Base-by-base conservation (phyloP, 805 yeast species). In the Myxozyma geophila region DNA sequence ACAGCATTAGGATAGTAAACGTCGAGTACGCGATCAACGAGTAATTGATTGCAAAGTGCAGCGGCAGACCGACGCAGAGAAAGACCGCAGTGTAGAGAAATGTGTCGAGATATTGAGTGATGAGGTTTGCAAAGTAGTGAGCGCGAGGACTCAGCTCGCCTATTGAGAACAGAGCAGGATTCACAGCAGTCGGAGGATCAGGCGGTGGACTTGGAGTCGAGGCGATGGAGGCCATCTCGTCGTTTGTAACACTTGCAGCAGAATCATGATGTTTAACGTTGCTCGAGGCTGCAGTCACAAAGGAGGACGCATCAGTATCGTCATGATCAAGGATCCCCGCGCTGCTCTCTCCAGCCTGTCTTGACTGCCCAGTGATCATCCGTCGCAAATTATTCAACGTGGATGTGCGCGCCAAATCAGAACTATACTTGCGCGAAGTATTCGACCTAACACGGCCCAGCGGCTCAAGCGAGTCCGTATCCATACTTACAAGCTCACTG, bases 21-120 rank as follows among this genome's bases (percentile, higher is more conserved):
- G 86, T 81, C 57, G 88, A 74, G 59, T 89, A 92, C 62, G 86
- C 82, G 9, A 87, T 85, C 73, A 88, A 76, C 63, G 84, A 82
- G 56, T 85, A 82, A 63, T 83, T 83, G 17, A 84, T 73, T 15
- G 82, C 75, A 71, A 82, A 87, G 74, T 87, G 88, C 36, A 87
- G 77, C 1, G 89, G 87, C 10, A 87, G 63, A 0, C 92, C 87
- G 2, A 77, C 79, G 7, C 86, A 70, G 62, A 86, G 82, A 10
- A 88, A 62, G 0, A 78, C 48, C 0, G 71, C 19, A 15, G 47
- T 46, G 53, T 70, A 70, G 13, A 67, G 44, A 33, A 65, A 41
- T 12, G 64, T 63, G 48, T 70, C 69, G 5, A 66, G 57, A 44
- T 70, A 59, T 39, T 55, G 66, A 2, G 70, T 60, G 23, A 69